Conservation (phyloP, 2,329 filamentous ascomycete genomes). For the Cucurbitaria berberidis region DNA sequence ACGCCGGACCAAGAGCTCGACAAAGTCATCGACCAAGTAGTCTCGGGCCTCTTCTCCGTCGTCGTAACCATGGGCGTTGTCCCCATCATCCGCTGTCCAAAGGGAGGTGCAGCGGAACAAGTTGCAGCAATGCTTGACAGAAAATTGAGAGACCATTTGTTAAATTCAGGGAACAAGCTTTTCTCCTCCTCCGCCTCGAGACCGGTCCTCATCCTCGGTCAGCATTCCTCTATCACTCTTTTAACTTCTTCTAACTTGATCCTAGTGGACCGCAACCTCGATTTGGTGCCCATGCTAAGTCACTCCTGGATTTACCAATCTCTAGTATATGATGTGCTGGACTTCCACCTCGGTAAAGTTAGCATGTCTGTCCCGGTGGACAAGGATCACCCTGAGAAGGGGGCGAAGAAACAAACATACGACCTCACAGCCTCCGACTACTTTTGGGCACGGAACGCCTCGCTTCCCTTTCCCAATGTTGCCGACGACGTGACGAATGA, state of each 20-base stretch:
- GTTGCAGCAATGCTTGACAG: constrained; percentile 93
- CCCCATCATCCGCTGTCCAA: constrained; percentile 93
- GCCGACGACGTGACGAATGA: constrained; percentile 96
- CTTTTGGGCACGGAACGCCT: constrained; percentile 94
- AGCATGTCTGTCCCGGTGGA: constrained; percentile 86
- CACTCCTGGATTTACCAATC: constrained; percentile 86
- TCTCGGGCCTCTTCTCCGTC: constrained; percentile 96
- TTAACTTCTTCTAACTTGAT: constrained; percentile 1
- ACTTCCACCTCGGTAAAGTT: constrained; percentile 89
- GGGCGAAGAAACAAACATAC: constrained; percentile 84
- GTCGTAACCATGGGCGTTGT: constrained; percentile 99
- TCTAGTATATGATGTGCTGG: constrained; percentile 77
- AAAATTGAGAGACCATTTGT: constrained; percentile 92
- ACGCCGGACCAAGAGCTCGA: constrained; percentile 92
- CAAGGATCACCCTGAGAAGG: constrained; percentile 74
- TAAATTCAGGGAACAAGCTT: constrained; percentile 97
- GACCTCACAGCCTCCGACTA: constrained; percentile 90
- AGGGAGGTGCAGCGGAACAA: constrained; percentile 90
- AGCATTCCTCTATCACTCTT: constrained; percentile 70
- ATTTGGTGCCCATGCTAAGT: constrained; percentile 97
- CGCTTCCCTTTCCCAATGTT: constrained; percentile 90
- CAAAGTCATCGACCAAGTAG: constrained; percentile 84
- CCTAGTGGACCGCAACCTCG: constrained; percentile 92
- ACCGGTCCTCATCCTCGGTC: constrained; percentile 89
- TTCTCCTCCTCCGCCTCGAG: constrained; percentile 77